A percentile compares a stretch with the other conserved stretches of the same genome.
Conservation (phyloP, 305 asterid species). For the Andrographis paniculata region DNA sequence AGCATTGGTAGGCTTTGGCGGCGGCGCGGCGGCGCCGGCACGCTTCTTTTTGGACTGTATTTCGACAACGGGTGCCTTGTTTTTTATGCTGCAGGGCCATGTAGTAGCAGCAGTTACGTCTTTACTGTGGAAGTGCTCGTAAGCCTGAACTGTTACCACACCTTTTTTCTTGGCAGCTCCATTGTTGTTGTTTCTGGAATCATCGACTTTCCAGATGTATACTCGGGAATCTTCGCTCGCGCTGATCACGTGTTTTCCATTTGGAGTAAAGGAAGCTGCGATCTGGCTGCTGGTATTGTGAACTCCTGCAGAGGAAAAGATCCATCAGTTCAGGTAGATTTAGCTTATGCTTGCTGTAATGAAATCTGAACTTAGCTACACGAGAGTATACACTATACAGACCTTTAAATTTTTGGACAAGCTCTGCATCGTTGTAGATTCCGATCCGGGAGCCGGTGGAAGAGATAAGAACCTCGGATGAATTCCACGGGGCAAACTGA, state of each 20-base stretch:
- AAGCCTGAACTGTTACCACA: conserved; percentile 23
- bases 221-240: conserved; percentile 82
- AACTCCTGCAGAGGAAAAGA: conserved; percentile 32
- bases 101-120: conserved; percentile 74
- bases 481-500: conserved; percentile 59
- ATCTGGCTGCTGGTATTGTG: conserved; percentile 73
- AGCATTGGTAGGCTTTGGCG: conserved; percentile 12
- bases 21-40: conserved; percentile 13
- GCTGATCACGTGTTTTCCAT: conserved; percentile 56
- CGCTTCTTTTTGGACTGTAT: conserved; percentile 46
- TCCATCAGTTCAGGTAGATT: conserved; percentile 1
- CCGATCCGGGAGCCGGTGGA: conserved; percentile 72
- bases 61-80: conserved; percentile 51
- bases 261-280: conserved; percentile 52
- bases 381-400: background rate
- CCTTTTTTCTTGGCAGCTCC: conserved; percentile 33
- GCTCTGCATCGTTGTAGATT: conserved; percentile 46
- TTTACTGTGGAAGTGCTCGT: conserved; percentile 59
- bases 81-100: conserved; percentile 46
- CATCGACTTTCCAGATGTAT: conserved; percentile 63
- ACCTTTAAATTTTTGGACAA: conserved; percentile 63
- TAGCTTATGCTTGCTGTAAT: background rate
- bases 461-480: conserved; percentile 55
- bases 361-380: background rate
- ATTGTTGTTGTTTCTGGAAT: conserved; percentile 23